phyloP scores from a whole-genome alignment of 805 yeast species.

The Barnettozyma wickerhamii region DNA sequence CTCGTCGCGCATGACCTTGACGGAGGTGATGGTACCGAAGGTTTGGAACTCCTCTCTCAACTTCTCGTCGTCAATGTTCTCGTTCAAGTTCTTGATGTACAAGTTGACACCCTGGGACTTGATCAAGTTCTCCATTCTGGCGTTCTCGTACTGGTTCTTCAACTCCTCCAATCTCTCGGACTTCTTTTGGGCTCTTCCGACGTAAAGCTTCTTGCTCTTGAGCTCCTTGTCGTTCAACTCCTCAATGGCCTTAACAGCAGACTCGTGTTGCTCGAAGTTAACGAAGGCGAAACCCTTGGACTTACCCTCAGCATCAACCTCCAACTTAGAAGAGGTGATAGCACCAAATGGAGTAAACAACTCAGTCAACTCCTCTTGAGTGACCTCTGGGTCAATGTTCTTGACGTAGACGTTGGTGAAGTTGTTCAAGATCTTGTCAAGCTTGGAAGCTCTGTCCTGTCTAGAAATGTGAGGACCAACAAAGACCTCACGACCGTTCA shows the following conservation, averaged over 20 bases:
- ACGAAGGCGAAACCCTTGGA: conserved; percentile 96
- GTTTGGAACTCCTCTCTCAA: conserved; percentile 89
- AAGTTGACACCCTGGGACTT: conserved; percentile 98
- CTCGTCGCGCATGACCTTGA: conserved; percentile 94
- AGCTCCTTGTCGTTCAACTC: conserved; percentile 84
- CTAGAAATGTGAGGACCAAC: conserved; percentile 93
- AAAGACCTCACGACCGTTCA: conserved; percentile 92
- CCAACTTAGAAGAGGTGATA: conserved; percentile 76
- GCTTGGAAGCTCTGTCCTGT: conserved; percentile 91
- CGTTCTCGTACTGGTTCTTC: conserved; percentile 89
- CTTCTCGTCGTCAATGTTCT: conserved; percentile 84
- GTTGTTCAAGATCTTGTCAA: conserved; percentile 85
- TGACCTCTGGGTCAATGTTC: conserved; percentile 71
- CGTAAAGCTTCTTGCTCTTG: conserved; percentile 82
- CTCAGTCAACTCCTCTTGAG: conserved; percentile 66
- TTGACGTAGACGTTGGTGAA: conserved; percentile 95
- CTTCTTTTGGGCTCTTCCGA: conserved; percentile 99
- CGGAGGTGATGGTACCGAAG: conserved; percentile 93
- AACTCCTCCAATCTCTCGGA: conserved; percentile 95
- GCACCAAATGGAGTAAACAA: conserved; percentile 72
- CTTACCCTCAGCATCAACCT: conserved; percentile 80
- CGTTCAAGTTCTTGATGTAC: conserved; percentile 95
- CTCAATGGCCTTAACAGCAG: conserved; percentile 88
- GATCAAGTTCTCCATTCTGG: conserved; percentile 83
- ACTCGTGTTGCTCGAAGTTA: conserved; percentile 82